Conservation (phyloP, 805 yeast species). For the Lipomyces japonicus region DNA sequence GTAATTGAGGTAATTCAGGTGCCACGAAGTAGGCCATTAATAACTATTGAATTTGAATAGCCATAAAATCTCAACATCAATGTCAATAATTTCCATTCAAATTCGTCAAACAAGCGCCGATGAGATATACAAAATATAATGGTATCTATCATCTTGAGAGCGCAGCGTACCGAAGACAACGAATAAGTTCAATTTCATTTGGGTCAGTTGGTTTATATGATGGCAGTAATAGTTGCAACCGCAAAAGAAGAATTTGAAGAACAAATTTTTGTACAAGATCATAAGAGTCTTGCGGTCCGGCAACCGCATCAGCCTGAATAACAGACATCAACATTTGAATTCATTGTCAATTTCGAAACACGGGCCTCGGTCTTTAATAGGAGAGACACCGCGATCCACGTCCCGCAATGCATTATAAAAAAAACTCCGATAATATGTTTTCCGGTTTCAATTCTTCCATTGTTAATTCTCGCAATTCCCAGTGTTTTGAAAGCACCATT, state of each 20-base stretch:
- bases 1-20: no score
- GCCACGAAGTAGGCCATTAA: constrained; percentile 19
- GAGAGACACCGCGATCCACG: no score
- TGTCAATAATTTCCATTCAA: constrained; percentile 21
- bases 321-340: constrained; percentile 20
- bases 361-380: no score
- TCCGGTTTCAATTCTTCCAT: no score
- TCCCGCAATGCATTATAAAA: no score
- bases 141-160: constrained; percentile 21
- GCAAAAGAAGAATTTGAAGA: constrained; percentile 16
- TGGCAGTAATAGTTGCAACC: constrained; percentile 19
- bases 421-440: no score
- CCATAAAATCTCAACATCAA: constrained; percentile 14
- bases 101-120: constrained; percentile 12
- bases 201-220: constrained; percentile 13
- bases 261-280: constrained; percentile 18
- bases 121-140: constrained; percentile 15
- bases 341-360: no score
- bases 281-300: constrained; percentile 21
- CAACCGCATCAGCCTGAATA: constrained; percentile 17
- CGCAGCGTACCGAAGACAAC: constrained; percentile 13
- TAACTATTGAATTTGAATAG: constrained; percentile 15
- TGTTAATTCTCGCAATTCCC: no score
- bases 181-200: constrained; percentile 6
- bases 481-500: no score